These are phyloP conservation scores for Larix kaempferi DNA, from an alignment of 75 land plant species.

Conservation along the genomic window DNA sequence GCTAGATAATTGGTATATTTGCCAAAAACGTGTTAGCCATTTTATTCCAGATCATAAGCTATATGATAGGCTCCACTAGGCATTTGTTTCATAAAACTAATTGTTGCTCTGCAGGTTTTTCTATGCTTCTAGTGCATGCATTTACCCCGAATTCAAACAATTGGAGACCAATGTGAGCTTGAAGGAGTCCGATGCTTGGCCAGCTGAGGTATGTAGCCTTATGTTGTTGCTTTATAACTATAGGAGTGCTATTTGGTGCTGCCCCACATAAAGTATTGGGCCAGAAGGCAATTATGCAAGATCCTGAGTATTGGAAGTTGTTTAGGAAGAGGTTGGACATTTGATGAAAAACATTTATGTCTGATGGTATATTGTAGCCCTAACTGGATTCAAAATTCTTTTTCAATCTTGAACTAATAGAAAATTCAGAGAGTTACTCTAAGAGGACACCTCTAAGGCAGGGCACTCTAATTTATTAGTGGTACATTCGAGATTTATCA, in stretches of 20 bases:
- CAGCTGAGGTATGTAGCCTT: constrained; percentile 59
- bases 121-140: constrained; percentile 83
- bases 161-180: constrained; percentile 79
- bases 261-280: background rate
- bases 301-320: background rate
- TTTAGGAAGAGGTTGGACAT: background rate
- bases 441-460: background rate
- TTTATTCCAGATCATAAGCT: too few species aligned
- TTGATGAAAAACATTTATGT: background rate
- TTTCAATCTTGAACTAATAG: background rate
- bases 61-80: background rate
- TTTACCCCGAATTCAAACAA: constrained; percentile 86
- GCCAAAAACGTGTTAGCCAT: constrained; percentile 3
- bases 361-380: background rate
- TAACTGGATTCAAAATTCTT: too few species aligned
- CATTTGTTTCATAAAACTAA: background rate
- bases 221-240: background rate
- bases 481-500: too few species aligned
- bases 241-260: background rate
- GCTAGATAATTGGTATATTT: too few species aligned
- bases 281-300: background rate
- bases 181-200: constrained; percentile 92
- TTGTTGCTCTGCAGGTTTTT: constrained; percentile 50
- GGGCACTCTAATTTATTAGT: background rate
- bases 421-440: background rate